Conservation (phyloP, 164 flowering plant genomes). For the Amborella trichopoda region DNA sequence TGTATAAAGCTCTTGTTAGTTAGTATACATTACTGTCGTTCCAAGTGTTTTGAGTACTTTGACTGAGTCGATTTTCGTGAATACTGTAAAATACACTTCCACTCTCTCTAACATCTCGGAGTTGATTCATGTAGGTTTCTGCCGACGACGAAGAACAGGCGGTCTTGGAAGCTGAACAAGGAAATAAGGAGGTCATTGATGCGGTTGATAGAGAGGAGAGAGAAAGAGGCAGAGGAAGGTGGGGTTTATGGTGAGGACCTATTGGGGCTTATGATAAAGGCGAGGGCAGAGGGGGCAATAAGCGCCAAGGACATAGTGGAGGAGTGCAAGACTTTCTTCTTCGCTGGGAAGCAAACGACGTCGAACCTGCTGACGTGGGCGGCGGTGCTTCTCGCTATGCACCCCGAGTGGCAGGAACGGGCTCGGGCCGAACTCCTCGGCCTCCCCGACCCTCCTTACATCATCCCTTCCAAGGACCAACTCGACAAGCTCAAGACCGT, state of each 20-base stretch:
- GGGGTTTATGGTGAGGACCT: not conserved
- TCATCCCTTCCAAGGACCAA: slow-evolving; percentile 61
- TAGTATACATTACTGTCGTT: not conserved
- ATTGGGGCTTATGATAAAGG: slow-evolving; percentile 3
- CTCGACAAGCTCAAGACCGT: slow-evolving; percentile 78
- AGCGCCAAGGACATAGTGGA: slow-evolving; percentile 6
- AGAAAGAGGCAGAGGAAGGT: not conserved
- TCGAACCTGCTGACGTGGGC: slow-evolving; percentile 23
- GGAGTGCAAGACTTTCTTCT: slow-evolving; percentile 28
- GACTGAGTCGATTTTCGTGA: too few species aligned
- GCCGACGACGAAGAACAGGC: not conserved
- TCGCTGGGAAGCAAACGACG: slow-evolving; percentile 31
- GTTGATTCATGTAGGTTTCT: not conserved
- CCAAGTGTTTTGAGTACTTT: not conserved
- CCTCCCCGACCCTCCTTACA: slow-evolving; percentile 75
- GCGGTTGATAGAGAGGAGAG: slow-evolving; percentile 1
- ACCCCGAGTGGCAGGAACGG: slow-evolving; percentile 22
- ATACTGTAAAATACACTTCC: not conserved
- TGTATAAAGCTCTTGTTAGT: too few species aligned
- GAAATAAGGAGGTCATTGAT: slow-evolving; percentile 1
- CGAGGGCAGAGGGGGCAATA: not conserved
- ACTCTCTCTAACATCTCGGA: not conserved
- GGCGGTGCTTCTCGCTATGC: slow-evolving; percentile 21
- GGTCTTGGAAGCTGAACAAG: not conserved
- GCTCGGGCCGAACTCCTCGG: slow-evolving; percentile 37